Percentiles rank a stretch among this genome's conserved stretches.
Conservation (phyloP, 768 basidiomycete genomes). For the Mycena olivaceomarginata region DNA sequence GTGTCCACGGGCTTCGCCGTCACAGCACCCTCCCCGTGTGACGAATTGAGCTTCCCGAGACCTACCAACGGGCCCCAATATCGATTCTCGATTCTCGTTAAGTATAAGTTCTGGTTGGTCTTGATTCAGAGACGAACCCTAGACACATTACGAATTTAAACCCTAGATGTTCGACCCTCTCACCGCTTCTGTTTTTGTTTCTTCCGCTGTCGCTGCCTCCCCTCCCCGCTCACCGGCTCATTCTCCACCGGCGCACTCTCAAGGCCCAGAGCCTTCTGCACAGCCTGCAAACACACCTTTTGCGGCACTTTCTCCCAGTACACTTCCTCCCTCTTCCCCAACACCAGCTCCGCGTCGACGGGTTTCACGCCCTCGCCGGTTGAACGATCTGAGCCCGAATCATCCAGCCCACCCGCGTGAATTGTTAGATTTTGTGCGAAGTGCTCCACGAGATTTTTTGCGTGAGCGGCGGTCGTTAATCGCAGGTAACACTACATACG, state of each 20-base stretch:
- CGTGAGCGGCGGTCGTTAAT: conserved; percentile 70
- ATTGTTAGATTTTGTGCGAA: conserved; percentile 60
- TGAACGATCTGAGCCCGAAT: conserved; percentile 57
- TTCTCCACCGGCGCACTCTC: conserved; percentile 1
- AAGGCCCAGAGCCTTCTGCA: conserved; percentile 64
- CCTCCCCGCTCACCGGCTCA: conserved; percentile 4
- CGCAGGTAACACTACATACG: conserved; percentile 82
- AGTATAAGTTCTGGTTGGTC: too few species aligned
- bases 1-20: conserved; percentile 54
- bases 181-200: conserved; percentile 36
- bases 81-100: too few species aligned
- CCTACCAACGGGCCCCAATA: neutral
- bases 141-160: neutral
- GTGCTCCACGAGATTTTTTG: conserved; percentile 64
- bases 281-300: conserved; percentile 78
- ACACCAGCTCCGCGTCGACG: conserved; percentile 74
- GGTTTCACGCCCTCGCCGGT: conserved; percentile 25
- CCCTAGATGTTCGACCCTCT: neutral
- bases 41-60: neutral
- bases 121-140: neutral
- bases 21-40: conserved; percentile 4
- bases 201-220: conserved; percentile 27
- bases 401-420: conserved; percentile 76
- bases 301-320: conserved; percentile 91
- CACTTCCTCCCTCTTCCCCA: conserved; percentile 78